Percentiles rank a stretch among this genome's conserved stretches.
phyloP scores from a whole-genome alignment of 2,329 filamentous ascomycete species.

The Colletotrichum musae region DNA sequence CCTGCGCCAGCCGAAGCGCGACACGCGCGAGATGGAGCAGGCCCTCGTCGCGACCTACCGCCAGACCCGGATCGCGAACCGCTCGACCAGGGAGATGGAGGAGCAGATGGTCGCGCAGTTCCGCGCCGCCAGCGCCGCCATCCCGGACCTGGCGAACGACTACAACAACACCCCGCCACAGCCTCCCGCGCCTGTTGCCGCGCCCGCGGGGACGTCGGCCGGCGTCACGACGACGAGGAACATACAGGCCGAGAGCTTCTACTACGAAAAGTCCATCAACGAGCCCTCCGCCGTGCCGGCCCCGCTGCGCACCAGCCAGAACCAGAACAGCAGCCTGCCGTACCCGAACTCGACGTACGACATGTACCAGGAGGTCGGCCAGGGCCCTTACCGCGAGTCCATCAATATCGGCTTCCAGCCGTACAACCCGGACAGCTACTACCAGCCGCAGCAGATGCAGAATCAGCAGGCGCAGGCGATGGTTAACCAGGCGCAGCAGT shows the following conservation, averaged over 20 bases:
- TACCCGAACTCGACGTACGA: conserved; percentile 33
- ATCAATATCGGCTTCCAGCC: conserved; percentile 37
- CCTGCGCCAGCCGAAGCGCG: conserved; percentile 19
- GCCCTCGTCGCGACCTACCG: conserved; percentile 26
- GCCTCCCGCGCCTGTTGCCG: background rate
- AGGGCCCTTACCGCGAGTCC: conserved; percentile 33
- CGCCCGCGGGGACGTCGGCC: background rate
- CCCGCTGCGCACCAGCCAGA: conserved; percentile 3
- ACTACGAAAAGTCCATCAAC: conserved; percentile 32
- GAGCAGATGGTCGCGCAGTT: conserved; percentile 35
- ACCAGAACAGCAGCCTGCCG: conserved; percentile 6
- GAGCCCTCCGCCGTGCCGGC: conserved; percentile 16
- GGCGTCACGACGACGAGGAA: background rate
- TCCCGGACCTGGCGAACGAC: background rate
- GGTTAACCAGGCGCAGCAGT: background rate
- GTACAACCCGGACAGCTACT: conserved; percentile 21
- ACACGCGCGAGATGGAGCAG: conserved; percentile 27
- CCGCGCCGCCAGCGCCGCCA: conserved; percentile 5
- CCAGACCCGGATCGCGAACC: conserved; percentile 32
- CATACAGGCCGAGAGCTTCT: conserved; percentile 22
- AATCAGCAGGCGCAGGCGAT: background rate
- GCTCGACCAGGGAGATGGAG: conserved; percentile 34
- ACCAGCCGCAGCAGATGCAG: conserved; percentile 3
- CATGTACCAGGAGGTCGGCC: conserved; percentile 29
- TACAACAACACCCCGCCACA: background rate